A percentile compares a stretch with the other conserved stretches of the same genome.
Conservation (phyloP, 352 stramenopile species). For the Pythium dissimile region DNA sequence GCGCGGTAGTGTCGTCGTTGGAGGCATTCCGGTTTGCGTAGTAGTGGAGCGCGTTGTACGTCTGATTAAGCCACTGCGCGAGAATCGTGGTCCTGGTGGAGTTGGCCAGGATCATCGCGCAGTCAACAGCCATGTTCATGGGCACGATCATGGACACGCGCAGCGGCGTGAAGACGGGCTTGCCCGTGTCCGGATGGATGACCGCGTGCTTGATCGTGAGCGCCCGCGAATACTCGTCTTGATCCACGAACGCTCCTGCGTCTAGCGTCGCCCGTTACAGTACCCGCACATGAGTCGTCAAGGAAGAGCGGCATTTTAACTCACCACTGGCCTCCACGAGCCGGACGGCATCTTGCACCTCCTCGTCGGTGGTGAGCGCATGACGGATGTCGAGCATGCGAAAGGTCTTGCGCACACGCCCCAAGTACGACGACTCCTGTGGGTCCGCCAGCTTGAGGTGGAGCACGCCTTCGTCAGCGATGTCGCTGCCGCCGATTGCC, state of each 20-base stretch:
- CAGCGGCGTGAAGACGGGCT: constrained; percentile 61
- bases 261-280: constrained; percentile 17
- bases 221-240: constrained; percentile 38
- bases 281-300: not conserved
- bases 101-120: constrained; percentile 73
- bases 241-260: constrained; percentile 35
- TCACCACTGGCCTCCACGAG: constrained; percentile 38
- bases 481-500: constrained; percentile 13
- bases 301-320: not conserved
- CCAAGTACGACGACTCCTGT: constrained; percentile 72
- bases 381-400: constrained; percentile 79
- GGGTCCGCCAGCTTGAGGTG: constrained; percentile 69
- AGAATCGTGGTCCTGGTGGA: constrained; percentile 64
- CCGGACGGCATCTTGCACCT: constrained; percentile 41
- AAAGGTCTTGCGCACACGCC: constrained; percentile 78
- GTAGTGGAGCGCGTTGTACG: constrained; percentile 89
- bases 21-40: constrained; percentile 87
- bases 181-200: constrained; percentile 69
- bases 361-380: constrained; percentile 55
- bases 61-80: constrained; percentile 87
- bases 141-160: constrained; percentile 85
- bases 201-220: constrained; percentile 69
- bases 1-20: constrained; percentile 74
- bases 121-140: constrained; percentile 84
- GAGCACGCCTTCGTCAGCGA: constrained; percentile 15